phyloP scores from a whole-genome alignment of 2,329 filamentous ascomycete genomes.

The Cadophora luteo-olivacea region DNA sequence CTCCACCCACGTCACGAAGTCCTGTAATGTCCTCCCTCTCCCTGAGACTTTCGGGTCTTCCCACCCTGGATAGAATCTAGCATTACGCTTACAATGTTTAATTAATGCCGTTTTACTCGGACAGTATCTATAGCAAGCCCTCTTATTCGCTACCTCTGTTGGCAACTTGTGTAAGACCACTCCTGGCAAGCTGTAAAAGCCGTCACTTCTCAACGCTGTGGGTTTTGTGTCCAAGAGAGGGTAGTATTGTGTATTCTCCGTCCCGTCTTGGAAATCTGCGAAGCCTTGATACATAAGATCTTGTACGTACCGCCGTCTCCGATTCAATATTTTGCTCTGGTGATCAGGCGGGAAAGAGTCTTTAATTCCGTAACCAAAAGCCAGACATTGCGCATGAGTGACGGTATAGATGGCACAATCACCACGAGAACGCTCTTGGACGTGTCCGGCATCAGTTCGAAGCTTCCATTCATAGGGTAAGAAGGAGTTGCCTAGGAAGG shows the following conservation, averaged over 20 bases:
- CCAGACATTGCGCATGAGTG: conserved; percentile 27
- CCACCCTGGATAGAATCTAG: conserved; percentile 22
- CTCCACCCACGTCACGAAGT: conserved; percentile 25
- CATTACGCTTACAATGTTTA: conserved; percentile 21
- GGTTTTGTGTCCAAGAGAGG: conserved; percentile 25
- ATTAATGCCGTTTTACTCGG: conserved; percentile 6
- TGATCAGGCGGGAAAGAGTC: conserved; percentile 25
- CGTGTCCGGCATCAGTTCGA: conserved; percentile 20
- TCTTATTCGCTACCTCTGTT: conserved; percentile 5
- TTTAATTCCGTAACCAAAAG: conserved; percentile 23
- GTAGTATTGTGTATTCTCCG: conserved; percentile 27
- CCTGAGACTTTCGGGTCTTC: neutral
- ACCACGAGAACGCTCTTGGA: conserved; percentile 16
- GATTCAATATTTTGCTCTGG: conserved; percentile 18
- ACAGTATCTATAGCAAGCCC: conserved; percentile 19
- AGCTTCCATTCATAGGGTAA: conserved; percentile 28
- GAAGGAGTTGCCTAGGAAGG: conserved; percentile 18
- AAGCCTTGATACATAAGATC: conserved; percentile 28
- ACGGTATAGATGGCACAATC: conserved; percentile 29
- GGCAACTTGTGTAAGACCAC: conserved; percentile 21
- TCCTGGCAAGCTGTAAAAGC: conserved; percentile 19
- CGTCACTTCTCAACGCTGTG: conserved; percentile 12
- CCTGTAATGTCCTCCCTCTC: neutral
- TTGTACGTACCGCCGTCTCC: conserved; percentile 28
- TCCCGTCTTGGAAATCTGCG: conserved; percentile 10